Conservation (phyloP, 108 stramenopile species). For the Discostella pseudostelligera region DNA sequence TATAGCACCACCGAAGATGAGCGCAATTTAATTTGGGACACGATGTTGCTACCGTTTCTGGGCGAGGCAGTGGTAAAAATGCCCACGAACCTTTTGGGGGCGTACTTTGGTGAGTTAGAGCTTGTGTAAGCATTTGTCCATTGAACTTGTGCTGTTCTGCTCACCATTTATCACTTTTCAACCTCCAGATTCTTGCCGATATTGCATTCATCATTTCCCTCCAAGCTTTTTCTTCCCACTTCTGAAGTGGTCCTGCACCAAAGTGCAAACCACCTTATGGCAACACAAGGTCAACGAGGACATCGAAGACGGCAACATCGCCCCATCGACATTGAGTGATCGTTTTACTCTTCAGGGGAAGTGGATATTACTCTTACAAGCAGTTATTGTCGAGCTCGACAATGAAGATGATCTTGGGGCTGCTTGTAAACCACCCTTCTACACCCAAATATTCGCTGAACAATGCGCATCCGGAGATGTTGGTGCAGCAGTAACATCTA, state of each 20-base stretch:
- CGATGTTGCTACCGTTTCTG: conserved; percentile 71
- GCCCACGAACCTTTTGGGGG: conserved; percentile 62
- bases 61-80: conserved; percentile 75
- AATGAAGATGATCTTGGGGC: conserved; percentile 43
- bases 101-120: conserved; percentile 53
- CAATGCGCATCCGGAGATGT: background rate
- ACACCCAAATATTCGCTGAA: conserved; percentile 29
- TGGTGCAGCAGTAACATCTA: conserved; percentile 8
- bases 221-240: conserved; percentile 60
- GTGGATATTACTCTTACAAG: conserved; percentile 77
- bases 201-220: conserved; percentile 64
- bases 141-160: background rate
- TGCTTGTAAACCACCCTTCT: conserved; percentile 36
- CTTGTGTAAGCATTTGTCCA: background rate
- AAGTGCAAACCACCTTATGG: conserved; percentile 76
- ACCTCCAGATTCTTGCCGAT: conserved; percentile 57
- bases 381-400: conserved; percentile 79
- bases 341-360: conserved; percentile 84
- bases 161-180: conserved; percentile 3
- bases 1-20: conserved; percentile 29
- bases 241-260: conserved; percentile 57
- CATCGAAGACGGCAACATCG: conserved; percentile 30
- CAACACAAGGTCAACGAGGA: conserved; percentile 43
- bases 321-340: conserved; percentile 44
- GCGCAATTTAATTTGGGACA: conserved; percentile 50